Evolutionary conservation across 2,329 filamentous ascomycete genomes (phyloP).

Genomic region (Podosphaera fusca): DNA sequence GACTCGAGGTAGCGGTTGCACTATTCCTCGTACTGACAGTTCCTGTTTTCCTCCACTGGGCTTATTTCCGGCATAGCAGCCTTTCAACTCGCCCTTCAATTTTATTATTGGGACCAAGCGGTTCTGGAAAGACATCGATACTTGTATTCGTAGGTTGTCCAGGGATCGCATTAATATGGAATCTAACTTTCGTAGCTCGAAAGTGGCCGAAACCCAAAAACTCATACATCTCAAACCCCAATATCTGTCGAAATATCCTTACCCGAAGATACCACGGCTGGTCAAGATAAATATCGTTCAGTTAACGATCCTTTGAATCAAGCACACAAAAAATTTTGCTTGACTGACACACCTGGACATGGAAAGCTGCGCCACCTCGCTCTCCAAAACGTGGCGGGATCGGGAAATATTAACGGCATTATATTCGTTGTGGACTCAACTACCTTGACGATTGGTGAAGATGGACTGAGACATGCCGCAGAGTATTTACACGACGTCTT

Average conservation of each 20-base stretch:
- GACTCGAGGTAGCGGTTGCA: not conserved
- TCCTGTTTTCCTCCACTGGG: conserved; percentile 55
- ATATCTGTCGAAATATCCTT: conserved; percentile 32
- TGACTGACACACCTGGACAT: conserved; percentile 84
- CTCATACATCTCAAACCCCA: conserved; percentile 40
- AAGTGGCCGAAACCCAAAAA: conserved; percentile 22
- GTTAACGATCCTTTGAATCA: conserved; percentile 35
- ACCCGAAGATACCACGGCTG: conserved; percentile 25
- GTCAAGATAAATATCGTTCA: conserved; percentile 40
- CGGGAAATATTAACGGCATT: conserved; percentile 40
- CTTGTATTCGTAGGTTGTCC: conserved; percentile 40
- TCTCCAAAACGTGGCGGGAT: conserved; percentile 25
- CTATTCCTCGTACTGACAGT: conserved; percentile 16
- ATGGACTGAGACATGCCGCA: conserved; percentile 47
- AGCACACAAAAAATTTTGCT: conserved; percentile 42
- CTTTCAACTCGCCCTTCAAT: conserved; percentile 52
- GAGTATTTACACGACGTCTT: conserved; percentile 76
- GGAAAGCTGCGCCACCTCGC: conserved; percentile 68
- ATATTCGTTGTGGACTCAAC: conserved; percentile 81
- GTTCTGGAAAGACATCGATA: conserved; percentile 70
- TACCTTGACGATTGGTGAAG: conserved; percentile 30
- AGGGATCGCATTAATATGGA: conserved; percentile 2
- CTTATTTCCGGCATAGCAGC: conserved; percentile 41
- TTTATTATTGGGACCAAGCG: conserved; percentile 58
- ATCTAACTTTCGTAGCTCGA: conserved; percentile 21